Percentiles rank a stretch among this genome's conserved stretches.
Evolutionary conservation across 768 basidiomycete species (phyloP).

Genomic region (Coprinopsis sp.): DNA sequence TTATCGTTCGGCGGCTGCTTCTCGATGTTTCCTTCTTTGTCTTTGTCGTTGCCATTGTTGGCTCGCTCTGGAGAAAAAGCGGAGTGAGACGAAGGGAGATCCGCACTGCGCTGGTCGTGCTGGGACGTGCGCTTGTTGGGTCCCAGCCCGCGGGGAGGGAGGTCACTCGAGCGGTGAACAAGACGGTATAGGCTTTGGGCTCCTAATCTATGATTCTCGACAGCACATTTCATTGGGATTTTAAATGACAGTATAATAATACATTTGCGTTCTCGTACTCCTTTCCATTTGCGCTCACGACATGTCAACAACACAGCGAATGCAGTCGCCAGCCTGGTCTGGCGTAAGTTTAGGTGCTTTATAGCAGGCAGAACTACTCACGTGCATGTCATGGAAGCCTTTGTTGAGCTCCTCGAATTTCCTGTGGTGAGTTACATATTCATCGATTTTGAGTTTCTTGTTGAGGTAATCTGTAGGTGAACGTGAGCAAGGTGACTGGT

Average conservation of each 20-base stretch:
- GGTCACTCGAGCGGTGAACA: conserved; percentile 45
- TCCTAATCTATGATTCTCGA: neutral
- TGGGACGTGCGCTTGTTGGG: conserved; percentile 72
- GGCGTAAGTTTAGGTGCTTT: conserved; percentile 7
- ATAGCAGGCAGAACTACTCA: conserved; percentile 40
- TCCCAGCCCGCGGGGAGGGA: conserved; percentile 36
- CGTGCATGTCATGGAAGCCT: conserved; percentile 96
- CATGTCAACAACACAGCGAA: conserved; percentile 96
- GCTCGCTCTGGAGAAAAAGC: conserved; percentile 61
- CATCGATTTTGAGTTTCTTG: conserved; percentile 85
- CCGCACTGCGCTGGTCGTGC: conserved; percentile 51
- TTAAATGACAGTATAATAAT: conserved; percentile 7
- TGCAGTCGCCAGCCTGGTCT: conserved; percentile 73
- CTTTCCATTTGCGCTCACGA: conserved; percentile 26
- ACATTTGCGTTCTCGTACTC: neutral
- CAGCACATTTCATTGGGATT: neutral
- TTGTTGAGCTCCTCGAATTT: conserved; percentile 72
- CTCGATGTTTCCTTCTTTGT: conserved; percentile 75
- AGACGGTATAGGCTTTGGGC: conserved; percentile 33
- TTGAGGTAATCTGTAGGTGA: conserved; percentile 63
- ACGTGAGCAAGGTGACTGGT: neutral
- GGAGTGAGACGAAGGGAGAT: conserved; percentile 69
- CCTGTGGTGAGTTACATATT: conserved; percentile 90
- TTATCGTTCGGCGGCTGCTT: conserved; percentile 69
- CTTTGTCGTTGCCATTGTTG: conserved; percentile 54